Base-by-base conservation (phyloP, 768 basidiomycete species). In the Pulveroboletus sp. region DNA sequence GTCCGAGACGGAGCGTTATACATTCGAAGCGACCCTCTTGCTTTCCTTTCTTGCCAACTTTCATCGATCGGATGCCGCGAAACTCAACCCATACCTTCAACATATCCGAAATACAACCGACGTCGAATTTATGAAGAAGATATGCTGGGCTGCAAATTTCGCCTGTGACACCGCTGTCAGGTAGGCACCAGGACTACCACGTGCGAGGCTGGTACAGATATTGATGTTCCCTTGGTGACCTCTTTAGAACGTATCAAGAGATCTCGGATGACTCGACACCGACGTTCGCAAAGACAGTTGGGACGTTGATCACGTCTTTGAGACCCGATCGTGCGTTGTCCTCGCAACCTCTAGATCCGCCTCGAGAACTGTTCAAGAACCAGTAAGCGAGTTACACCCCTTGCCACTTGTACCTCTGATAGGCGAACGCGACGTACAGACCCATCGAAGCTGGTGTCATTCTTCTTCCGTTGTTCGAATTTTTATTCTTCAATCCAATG, bases 41-140 rank as follows among this genome's bases (percentile, higher is more conserved):
- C 72, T 86, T n/a, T 72, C 79, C 11, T 65, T 85, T 29, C 74
- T 88, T 2, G 80, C 80, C 45, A 85, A 85, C 57, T 88, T 81
- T 61, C 86, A 86, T 62, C 84, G 81, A 58, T 83, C 83, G 0
- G 84, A 85, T 58, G 83, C 82, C 10, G 79, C 82, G 10, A 83
- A 77, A 54, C 73, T 85, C 32, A 88, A 88, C 62, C 79, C 79
- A 1, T 86, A 84, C 59, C 70, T 86, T 9, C 75, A 75, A 22
- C 69, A 71, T 22, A 78, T 86, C 24, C 68, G 68, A 30, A 72
- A 74, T 26, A 74, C 72, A 0, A 55, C 64, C 4, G 80, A 86
- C 51, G 64, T 68, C 6, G 75, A 73, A 10, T 58, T 85, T 2
- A 77, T 86, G 76, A 67, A 67, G 20, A 82, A 76, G 59, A 71